phyloP scores from a whole-genome alignment of 2,329 filamentous ascomycete genomes.

The Ceratocystis diversiconidia region DNA sequence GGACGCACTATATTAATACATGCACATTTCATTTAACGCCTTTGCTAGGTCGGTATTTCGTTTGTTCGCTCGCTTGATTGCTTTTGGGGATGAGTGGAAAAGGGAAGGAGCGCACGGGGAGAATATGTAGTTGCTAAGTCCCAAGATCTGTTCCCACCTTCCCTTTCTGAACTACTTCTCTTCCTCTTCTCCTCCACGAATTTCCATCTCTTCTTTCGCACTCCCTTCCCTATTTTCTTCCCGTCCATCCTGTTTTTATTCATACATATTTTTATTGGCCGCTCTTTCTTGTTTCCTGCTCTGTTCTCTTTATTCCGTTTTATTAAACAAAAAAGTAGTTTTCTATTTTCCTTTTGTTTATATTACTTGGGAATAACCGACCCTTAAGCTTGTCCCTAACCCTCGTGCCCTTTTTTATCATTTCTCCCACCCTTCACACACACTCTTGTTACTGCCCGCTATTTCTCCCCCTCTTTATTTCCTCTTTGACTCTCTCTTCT shows the following conservation, averaged over 20 bases:
- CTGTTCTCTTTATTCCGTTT: background rate
- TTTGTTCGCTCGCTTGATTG: background rate
- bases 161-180: background rate
- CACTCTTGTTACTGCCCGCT: background rate
- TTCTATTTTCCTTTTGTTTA: background rate
- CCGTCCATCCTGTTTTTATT: background rate
- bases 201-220: background rate
- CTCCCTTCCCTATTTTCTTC: background rate
- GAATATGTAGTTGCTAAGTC: background rate
- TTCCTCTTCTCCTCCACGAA: background rate
- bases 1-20: background rate
- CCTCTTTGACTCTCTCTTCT: background rate
- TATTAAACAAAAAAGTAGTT: background rate
- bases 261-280: no score
- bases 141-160: constrained; percentile 5
- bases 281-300: background rate
- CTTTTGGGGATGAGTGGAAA: background rate
- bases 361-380: background rate
- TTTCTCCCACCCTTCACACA: background rate
- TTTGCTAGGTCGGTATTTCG: no score
- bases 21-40: background rate
- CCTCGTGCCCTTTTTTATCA: background rate
- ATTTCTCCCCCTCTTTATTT: constrained; percentile 9
- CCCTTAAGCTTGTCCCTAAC: background rate
- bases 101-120: background rate